These are phyloP conservation scores for Irpex sp. DNA, from an alignment of 1,284 basidiomycete genomes.

Conservation along the genomic window DNA sequence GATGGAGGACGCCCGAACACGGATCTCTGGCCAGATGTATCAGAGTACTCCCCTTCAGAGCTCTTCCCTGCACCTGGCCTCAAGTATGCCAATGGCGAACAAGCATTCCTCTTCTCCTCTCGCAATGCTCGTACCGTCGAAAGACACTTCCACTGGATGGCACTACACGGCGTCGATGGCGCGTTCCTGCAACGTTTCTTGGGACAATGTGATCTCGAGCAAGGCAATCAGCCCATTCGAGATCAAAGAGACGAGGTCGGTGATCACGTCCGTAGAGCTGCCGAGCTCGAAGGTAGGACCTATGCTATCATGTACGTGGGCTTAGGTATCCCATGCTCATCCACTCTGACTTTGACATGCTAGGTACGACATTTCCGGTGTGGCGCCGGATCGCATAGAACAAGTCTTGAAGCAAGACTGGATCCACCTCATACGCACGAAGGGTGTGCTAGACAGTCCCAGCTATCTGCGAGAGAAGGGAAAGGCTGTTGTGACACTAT, in stretches of 20 bases:
- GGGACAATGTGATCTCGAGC: conserved; percentile 52
- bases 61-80: conserved; percentile 68
- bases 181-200: conserved; percentile 75
- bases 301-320: conserved; percentile 72
- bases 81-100: conserved; percentile 47
- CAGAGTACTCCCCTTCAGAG: conserved; percentile 64
- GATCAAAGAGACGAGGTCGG: conserved; percentile 69
- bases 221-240: conserved; percentile 49
- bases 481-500: conserved; percentile 63
- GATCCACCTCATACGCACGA: conserved; percentile 58
- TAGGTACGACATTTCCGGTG: conserved; percentile 76
- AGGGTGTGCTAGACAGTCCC: conserved; percentile 62
- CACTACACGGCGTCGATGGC: conserved; percentile 70
- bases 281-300: conserved; percentile 71
- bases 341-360: background rate
- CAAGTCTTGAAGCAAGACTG: conserved; percentile 62
- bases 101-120: conserved; percentile 69
- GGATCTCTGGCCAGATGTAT: conserved; percentile 74
- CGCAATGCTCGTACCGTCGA: conserved; percentile 68
- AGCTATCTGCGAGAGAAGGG: conserved; percentile 66
- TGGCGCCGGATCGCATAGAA: conserved; percentile 56
- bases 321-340: background rate
- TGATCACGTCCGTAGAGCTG: conserved; percentile 63
- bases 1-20: conserved; percentile 64
- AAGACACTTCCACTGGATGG: conserved; percentile 81